Evolutionary conservation across 2,329 filamentous ascomycete species (phyloP).

Genomic region (Parafenestella ontariensis): DNA sequence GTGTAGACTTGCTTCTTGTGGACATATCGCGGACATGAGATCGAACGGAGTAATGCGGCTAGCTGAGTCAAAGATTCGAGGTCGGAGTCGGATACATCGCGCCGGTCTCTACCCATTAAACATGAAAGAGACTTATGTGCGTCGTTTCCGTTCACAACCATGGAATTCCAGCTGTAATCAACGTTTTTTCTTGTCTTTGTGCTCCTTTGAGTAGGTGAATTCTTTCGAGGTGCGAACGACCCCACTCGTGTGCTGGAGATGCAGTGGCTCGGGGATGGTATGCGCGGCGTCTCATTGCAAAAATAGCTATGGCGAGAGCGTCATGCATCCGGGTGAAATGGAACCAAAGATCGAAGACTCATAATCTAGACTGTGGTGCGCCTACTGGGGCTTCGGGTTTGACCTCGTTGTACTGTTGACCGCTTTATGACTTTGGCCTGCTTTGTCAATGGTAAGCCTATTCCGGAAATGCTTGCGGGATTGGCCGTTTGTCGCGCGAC

Average conservation of each 20-base stretch:
- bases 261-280: not conserved
- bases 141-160: not conserved
- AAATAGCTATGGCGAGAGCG: not conserved
- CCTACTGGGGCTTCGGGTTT: not conserved
- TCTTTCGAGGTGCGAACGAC: not conserved
- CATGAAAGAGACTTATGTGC: not conserved
- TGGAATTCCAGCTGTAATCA: not conserved
- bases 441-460: constrained; percentile 1
- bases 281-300: not conserved
- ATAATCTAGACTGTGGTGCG: not conserved
- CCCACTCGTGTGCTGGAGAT: not conserved
- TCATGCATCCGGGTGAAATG: not conserved
- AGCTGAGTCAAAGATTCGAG: not conserved
- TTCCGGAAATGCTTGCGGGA: constrained; percentile 13
- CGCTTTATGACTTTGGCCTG: not conserved
- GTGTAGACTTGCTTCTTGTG: constrained; percentile 9
- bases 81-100: not conserved
- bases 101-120: not conserved
- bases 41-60: not conserved
- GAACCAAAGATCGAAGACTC: not conserved
- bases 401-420: not conserved
- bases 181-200: not conserved
- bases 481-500: constrained; percentile 1
- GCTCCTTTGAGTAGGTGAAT: not conserved
- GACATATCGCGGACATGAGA: not conserved